Evolutionary conservation across 495 filamentous ascomycete species (phyloP).

Genomic region (Barbatosphaeria neglecta): DNA sequence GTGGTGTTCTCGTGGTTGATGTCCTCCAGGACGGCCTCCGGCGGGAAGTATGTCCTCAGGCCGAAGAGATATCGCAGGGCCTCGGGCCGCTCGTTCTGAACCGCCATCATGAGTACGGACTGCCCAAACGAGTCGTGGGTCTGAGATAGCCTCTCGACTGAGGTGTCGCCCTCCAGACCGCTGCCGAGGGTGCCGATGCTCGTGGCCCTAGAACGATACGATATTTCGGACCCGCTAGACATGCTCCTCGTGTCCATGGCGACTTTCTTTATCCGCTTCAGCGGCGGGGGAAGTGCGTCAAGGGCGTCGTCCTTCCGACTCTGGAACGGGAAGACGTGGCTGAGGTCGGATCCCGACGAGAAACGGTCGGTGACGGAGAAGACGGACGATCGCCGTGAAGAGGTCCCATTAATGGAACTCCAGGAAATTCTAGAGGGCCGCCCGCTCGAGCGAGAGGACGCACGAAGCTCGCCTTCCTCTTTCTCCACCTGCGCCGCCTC

Average conservation of each 20-base stretch:
- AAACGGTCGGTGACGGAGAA: constrained; percentile 29
- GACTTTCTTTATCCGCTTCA: constrained; percentile 59
- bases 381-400: constrained; percentile 30
- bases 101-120: constrained; percentile 92
- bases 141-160: constrained; percentile 66
- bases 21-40: constrained; percentile 62
- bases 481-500: background rate
- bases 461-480: constrained; percentile 10
- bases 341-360: constrained; percentile 53
- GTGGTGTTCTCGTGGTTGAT: constrained; percentile 81
- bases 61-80: constrained; percentile 68
- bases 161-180: constrained; percentile 72
- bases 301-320: constrained; percentile 28
- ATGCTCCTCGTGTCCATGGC: constrained; percentile 80
- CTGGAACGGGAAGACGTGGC: constrained; percentile 87
- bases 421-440: constrained; percentile 22
- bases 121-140: constrained; percentile 74
- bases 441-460: constrained; percentile 25
- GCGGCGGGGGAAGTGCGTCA: constrained; percentile 24
- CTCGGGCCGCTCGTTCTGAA: constrained; percentile 61
- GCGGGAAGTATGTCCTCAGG: constrained; percentile 59
- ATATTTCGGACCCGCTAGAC: constrained; percentile 73
- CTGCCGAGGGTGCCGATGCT: constrained; percentile 64
- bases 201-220: constrained; percentile 61
- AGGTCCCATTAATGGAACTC: constrained; percentile 33